Percentiles rank a stretch among this genome's conserved stretches.
These are phyloP conservation scores for Triglochin maritima DNA, from an alignment of 106 monocot species.

Conservation along the genomic window DNA sequence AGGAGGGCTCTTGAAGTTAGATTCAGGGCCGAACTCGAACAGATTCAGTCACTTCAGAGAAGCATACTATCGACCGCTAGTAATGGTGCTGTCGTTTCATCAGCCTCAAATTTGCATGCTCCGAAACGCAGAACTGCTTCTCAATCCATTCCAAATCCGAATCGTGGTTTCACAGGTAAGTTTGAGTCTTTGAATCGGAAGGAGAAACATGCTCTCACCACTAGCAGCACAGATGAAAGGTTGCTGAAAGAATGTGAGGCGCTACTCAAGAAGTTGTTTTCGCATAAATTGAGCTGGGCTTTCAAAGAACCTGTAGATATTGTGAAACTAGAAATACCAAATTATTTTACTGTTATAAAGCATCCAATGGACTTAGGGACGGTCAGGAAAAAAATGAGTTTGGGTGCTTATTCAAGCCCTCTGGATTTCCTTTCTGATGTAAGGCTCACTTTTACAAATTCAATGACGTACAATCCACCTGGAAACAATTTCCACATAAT, in stretches of 20 bases:
- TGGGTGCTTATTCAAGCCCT: constrained; percentile 43
- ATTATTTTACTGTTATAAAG: constrained; percentile 69
- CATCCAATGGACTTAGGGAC: constrained; percentile 91
- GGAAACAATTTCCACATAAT: constrained; percentile 68
- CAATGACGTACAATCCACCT: constrained; percentile 71
- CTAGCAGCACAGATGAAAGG: constrained; percentile 14
- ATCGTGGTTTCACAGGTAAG: constrained; percentile 19
- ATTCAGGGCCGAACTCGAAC: constrained; percentile 48
- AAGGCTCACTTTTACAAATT: constrained; percentile 80
- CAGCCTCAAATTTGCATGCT: neutral
- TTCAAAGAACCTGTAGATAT: constrained; percentile 75
- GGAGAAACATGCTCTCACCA: neutral
- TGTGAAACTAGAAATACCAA: constrained; percentile 66
- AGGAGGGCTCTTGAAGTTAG: constrained; percentile 36
- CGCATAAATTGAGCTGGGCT: constrained; percentile 51
- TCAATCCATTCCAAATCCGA: constrained; percentile 14
- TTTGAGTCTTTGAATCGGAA: constrained; percentile 28
- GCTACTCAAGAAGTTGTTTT: constrained; percentile 55
- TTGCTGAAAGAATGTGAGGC: constrained; percentile 59
- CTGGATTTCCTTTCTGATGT: constrained; percentile 74
- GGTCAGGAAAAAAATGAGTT: constrained; percentile 39
- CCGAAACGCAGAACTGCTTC: neutral
- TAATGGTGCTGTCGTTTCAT: constrained; percentile 29
- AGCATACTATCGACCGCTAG: constrained; percentile 12
- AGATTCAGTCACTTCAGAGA: constrained; percentile 40